These are phyloP conservation scores for Nigrograna mackinnonii DNA, from an alignment of 2,329 filamentous ascomycete genomes.

Conservation along the genomic window DNA sequence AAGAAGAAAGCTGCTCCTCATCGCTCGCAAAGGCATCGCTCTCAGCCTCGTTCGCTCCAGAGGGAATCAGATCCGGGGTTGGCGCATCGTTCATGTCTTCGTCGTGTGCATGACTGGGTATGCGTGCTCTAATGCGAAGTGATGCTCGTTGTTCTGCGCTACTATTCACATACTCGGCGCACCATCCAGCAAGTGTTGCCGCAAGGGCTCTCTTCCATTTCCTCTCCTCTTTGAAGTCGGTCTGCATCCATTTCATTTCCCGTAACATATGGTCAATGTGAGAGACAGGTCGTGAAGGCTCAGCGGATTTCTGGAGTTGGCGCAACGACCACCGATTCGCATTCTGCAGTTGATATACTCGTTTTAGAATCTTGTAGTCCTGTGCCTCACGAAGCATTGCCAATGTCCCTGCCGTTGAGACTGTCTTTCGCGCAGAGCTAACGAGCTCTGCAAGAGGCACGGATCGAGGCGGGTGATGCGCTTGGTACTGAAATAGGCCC, in stretches of 20 bases:
- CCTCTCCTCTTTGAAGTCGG: conserved; percentile 89
- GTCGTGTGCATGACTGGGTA: conserved; percentile 24
- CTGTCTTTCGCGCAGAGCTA: conserved; percentile 82
- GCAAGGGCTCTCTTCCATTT: conserved; percentile 90
- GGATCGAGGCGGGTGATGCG: conserved; percentile 60
- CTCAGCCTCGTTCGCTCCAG: conserved; percentile 41
- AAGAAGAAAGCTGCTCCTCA: conserved; percentile 46
- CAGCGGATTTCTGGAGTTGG: conserved; percentile 81
- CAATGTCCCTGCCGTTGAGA: conserved; percentile 83
- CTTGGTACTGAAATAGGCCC: conserved; percentile 61
- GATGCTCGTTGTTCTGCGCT: conserved; percentile 64
- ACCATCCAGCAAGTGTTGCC: conserved; percentile 78
- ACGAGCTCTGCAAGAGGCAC: conserved; percentile 70
- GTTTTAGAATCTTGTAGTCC: conserved; percentile 81
- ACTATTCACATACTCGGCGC: conserved; percentile 78
- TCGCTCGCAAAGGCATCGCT: conserved; percentile 42
- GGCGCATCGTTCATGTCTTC: conserved; percentile 42
- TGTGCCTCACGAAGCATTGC: conserved; percentile 84
- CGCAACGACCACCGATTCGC: conserved; percentile 90
- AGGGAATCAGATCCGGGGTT: conserved; percentile 43
- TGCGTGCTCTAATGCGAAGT: conserved; percentile 68
- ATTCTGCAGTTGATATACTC: conserved; percentile 89
- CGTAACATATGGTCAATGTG: conserved; percentile 87
- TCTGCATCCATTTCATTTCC: conserved; percentile 98
- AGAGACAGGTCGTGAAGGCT: conserved; percentile 74